A percentile compares a stretch with the other conserved stretches of the same genome.
Evolutionary conservation across 2,329 filamentous ascomycete species (phyloP).

Genomic region (Fusarium odoratissimum): DNA sequence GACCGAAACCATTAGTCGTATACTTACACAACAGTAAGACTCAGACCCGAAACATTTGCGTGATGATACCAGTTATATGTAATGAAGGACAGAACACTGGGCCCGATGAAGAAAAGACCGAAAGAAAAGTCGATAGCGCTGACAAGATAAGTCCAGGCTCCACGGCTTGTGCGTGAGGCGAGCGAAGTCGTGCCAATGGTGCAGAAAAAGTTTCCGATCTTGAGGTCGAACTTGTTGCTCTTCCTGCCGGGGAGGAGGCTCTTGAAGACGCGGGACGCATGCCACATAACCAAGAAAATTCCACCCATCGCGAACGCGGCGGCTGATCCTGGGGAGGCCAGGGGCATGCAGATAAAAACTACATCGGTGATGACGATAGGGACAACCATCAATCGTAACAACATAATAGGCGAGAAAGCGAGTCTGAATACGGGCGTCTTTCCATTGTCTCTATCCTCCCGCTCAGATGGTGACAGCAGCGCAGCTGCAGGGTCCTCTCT

Average conservation of each 20-base stretch:
- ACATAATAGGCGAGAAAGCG: constrained; percentile 31
- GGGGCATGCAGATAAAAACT: constrained; percentile 17
- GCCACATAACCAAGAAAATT: constrained; percentile 27
- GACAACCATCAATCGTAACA: constrained; percentile 28
- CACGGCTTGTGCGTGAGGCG: neutral
- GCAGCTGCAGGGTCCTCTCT: constrained; percentile 29
- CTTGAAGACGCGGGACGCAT: constrained; percentile 11
- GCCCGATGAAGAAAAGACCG: constrained; percentile 33
- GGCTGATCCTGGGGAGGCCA: neutral
- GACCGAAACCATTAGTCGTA: too few species aligned
- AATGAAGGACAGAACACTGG: constrained; percentile 19
- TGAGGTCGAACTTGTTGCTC: constrained; percentile 36
- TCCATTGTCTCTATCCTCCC: constrained; percentile 14
- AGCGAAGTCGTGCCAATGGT: constrained; percentile 20
- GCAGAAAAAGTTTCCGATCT: constrained; percentile 39
- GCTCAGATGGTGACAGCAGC: constrained; percentile 27
- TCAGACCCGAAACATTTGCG: constrained; percentile 7
- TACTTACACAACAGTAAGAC: constrained; percentile 38
- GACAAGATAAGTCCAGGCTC: constrained; percentile 15
- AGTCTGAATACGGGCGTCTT: constrained; percentile 15
- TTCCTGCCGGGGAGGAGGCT: constrained; percentile 16
- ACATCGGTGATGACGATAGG: constrained; percentile 30
- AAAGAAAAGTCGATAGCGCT: constrained; percentile 36
- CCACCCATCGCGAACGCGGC: constrained; percentile 24
- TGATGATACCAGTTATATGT: neutral